Conservation (phyloP, 768 basidiomycete species). For the Thelephora ganbajun region DNA sequence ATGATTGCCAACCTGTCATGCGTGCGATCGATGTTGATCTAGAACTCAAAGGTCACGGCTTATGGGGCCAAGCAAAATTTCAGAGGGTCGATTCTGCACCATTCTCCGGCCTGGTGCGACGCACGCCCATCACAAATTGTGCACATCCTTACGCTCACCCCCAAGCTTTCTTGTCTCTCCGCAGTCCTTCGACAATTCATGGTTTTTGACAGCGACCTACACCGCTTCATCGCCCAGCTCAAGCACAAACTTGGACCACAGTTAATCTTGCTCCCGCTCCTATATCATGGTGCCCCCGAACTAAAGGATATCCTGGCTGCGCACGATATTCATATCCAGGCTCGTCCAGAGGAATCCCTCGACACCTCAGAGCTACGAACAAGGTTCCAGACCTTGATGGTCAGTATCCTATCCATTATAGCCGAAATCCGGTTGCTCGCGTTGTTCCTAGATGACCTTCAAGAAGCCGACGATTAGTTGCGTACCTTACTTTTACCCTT, state of each 20-base stretch:
- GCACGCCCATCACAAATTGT: background rate
- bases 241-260: conserved; percentile 55
- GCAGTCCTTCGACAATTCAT: conserved; percentile 62
- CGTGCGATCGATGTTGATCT: background rate
- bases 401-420: conserved; percentile 55
- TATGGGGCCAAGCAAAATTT: conserved; percentile 72
- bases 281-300: conserved; percentile 61
- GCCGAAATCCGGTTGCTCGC: conserved; percentile 60
- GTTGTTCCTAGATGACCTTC: conserved; percentile 59
- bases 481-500: conserved; percentile 8
- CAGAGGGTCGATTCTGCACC: conserved; percentile 52
- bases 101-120: conserved; percentile 46
- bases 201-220: conserved; percentile 57
- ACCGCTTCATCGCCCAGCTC: conserved; percentile 47
- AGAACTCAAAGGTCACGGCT: conserved; percentile 29
- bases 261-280: conserved; percentile 49
- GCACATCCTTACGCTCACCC: conserved; percentile 2
- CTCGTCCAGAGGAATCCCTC: conserved; percentile 35
- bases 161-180: conserved; percentile 50
- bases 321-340: conserved; percentile 37
- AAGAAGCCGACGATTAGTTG: conserved; percentile 62
- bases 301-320: conserved; percentile 45
- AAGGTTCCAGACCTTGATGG: conserved; percentile 56
- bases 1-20: conserved; percentile 8
- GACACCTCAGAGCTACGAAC: conserved; percentile 49